These are phyloP conservation scores for Lachnellula arida DNA, from an alignment of 2,329 filamentous ascomycete species.

Conservation along the genomic window DNA sequence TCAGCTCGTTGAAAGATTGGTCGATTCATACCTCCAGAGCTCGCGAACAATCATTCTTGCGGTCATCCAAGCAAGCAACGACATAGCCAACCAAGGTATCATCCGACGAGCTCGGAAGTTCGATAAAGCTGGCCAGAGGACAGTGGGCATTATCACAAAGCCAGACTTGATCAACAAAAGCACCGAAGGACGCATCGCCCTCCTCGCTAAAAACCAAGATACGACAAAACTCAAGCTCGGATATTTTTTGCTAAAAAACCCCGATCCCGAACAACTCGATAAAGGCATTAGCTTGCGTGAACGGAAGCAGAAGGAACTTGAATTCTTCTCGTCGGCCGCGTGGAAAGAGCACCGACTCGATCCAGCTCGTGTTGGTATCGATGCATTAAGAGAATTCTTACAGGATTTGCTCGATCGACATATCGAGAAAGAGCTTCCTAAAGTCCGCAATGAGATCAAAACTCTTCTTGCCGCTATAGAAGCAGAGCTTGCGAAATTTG, in stretches of 20 bases:
- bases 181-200: conserved; percentile 3
- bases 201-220: conserved; percentile 8
- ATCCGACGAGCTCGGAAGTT: conserved; percentile 41
- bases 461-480: conserved; percentile 8
- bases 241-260: conserved; percentile 35
- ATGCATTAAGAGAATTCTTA: conserved; percentile 19
- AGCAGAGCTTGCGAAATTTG: conserved; percentile 10
- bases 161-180: conserved; percentile 33
- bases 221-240: conserved; percentile 18
- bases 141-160: conserved; percentile 42
- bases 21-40: conserved; percentile 38
- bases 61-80: conserved; percentile 39
- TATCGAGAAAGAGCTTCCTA: conserved; percentile 30
- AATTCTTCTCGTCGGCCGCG: conserved; percentile 36
- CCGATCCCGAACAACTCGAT: conserved; percentile 31
- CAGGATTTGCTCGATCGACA: conserved; percentile 27
- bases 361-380: conserved; percentile 18
- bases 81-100: conserved; percentile 37
- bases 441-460: conserved; percentile 25
- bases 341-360: conserved; percentile 28
- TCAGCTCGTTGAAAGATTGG: conserved; percentile 34
- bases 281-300: conserved; percentile 31
- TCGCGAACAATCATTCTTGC: conserved; percentile 42
- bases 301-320: conserved; percentile 33
- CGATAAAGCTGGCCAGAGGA: conserved; percentile 30